phyloP scores from a whole-genome alignment of 768 basidiomycete species.

The Cystoderma amianthinum region DNA sequence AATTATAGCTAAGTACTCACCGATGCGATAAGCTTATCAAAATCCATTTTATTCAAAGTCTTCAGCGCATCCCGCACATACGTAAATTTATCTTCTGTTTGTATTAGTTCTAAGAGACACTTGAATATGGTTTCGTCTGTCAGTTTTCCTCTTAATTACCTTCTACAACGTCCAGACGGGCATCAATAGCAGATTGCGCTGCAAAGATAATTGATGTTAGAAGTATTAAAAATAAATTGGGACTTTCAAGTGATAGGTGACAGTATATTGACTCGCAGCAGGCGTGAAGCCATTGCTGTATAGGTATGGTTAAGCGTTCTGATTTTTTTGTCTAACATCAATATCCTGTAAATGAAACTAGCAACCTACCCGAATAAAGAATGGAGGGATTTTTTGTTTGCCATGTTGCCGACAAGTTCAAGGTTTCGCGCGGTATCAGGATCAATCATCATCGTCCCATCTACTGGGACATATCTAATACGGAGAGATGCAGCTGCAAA shows the following conservation, averaged over 20 bases:
- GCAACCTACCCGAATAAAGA: conserved; percentile 68
- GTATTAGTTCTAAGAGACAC: conserved; percentile 53
- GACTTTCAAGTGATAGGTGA: conserved; percentile 68
- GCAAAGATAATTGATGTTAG: conserved; percentile 5
- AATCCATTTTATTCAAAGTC: conserved; percentile 71
- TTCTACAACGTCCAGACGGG: conserved; percentile 83
- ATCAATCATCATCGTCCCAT: conserved; percentile 95
- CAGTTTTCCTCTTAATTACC: conserved; percentile 28
- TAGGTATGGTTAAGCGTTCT: conserved; percentile 76
- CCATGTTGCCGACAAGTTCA: conserved; percentile 78
- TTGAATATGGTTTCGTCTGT: not conserved
- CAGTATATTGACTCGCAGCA: conserved; percentile 74
- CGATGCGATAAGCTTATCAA: conserved; percentile 79
- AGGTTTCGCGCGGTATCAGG: conserved; percentile 82
- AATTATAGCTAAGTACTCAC: conserved; percentile 24
- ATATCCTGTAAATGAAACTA: not conserved
- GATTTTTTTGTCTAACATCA: not conserved
- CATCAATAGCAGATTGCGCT: conserved; percentile 65
- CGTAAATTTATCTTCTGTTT: conserved; percentile 68
- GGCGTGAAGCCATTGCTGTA: conserved; percentile 85
- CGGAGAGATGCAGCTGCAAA: conserved; percentile 67
- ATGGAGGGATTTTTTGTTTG: conserved; percentile 58
- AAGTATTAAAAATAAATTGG: not conserved
- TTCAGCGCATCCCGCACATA: conserved; percentile 65
- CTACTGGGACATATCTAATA: conserved; percentile 71